Evolutionary conservation across 2,329 filamentous ascomycete species (phyloP).

Genomic region (Tolypocladium capitatum): DNA sequence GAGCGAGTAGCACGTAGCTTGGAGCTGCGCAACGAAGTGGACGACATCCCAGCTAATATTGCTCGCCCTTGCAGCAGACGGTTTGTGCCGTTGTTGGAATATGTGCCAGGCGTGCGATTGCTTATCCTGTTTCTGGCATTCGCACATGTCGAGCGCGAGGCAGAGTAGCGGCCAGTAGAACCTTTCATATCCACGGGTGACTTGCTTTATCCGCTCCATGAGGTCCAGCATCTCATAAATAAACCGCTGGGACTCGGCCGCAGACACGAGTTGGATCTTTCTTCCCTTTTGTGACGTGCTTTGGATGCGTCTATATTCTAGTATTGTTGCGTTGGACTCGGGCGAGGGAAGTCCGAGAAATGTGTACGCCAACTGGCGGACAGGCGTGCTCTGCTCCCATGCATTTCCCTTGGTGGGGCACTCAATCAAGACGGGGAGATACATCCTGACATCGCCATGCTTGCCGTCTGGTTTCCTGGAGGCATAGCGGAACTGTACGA

Average conservation of each 20-base stretch:
- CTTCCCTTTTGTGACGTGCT: constrained; percentile 15
- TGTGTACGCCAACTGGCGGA: constrained; percentile 43
- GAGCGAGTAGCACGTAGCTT: constrained; percentile 48
- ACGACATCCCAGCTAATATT: constrained; percentile 38
- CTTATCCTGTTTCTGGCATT: constrained; percentile 16
- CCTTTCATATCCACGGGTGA: background rate
- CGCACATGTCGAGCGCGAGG: constrained; percentile 14
- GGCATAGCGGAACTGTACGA: constrained; percentile 16
- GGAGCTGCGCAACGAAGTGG: constrained; percentile 48
- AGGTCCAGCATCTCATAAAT: constrained; percentile 9
- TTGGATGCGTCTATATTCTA: constrained; percentile 25
- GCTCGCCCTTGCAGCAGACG: background rate
- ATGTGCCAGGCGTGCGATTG: constrained; percentile 11
- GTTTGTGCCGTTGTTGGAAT: constrained; percentile 6
- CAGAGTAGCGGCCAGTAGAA: constrained; percentile 14
- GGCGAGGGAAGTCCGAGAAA: constrained; percentile 19
- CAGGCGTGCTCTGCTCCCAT: constrained; percentile 38
- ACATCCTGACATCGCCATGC: constrained; percentile 31
- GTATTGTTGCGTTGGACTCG: constrained; percentile 8
- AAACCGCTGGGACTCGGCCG: constrained; percentile 2
- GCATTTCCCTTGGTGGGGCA: constrained; percentile 39
- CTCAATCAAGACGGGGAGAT: constrained; percentile 51
- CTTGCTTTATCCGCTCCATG: constrained; percentile 6
- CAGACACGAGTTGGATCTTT: constrained; percentile 8
- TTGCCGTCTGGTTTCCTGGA: background rate